Conservation (phyloP, 805 yeast genomes). For the Cyberlindnera xishuangbannaensis region DNA sequence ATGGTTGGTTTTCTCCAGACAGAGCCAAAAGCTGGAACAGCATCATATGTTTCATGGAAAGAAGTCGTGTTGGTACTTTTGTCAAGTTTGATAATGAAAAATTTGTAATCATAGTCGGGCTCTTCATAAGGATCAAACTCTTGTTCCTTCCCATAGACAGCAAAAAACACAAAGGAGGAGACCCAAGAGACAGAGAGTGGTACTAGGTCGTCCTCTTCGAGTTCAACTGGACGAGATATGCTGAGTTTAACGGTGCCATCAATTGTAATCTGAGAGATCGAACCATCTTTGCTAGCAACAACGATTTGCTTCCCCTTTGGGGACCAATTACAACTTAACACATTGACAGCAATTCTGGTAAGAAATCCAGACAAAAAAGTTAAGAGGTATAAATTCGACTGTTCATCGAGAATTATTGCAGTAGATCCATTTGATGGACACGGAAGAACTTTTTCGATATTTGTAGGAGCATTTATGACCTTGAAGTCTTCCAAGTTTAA, state of each 20-base stretch:
- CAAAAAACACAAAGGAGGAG: constrained; percentile 15
- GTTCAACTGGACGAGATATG: constrained; percentile 15
- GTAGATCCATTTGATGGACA: constrained; percentile 18
- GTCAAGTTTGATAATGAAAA: constrained; percentile 17
- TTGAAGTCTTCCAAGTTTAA: constrained; percentile 8
- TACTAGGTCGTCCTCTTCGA: constrained; percentile 7
- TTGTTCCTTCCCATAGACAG: constrained; percentile 25
- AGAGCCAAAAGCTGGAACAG: constrained; percentile 48
- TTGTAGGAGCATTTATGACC: constrained; percentile 6
- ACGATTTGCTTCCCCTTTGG: constrained; percentile 20
- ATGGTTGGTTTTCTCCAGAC: constrained; percentile 40
- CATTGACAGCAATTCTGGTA: constrained; percentile 12
- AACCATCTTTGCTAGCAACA: constrained; percentile 12
- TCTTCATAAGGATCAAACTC: constrained; percentile 28
- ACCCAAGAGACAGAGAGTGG: constrained; percentile 20
- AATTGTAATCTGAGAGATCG: constrained; percentile 10
- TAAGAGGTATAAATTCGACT: constrained; percentile 13
- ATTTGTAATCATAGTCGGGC: constrained; percentile 21
- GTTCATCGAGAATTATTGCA: constrained; percentile 16
- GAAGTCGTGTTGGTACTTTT: background rate
- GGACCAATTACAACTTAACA: constrained; percentile 21
- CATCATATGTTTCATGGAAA: constrained; percentile 34
- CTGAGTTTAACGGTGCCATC: constrained; percentile 9
- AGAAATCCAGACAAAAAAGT: constrained; percentile 4
- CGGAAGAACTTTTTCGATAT: constrained; percentile 18